These are phyloP conservation scores for Fusarium papillatum DNA, from an alignment of 2,329 filamentous ascomycete species.

Conservation along the genomic window DNA sequence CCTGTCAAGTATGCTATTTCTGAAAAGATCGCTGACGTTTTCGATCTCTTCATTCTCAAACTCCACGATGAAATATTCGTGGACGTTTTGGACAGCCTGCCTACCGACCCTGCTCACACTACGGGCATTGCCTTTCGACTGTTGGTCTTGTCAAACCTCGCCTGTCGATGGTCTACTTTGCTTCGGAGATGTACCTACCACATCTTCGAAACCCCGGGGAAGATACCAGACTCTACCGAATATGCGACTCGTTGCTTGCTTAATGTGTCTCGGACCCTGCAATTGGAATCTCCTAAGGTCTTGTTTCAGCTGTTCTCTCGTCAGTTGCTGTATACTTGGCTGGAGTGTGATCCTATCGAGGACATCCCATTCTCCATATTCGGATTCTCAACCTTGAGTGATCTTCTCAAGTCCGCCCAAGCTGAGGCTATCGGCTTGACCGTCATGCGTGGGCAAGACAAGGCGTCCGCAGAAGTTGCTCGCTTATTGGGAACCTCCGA, in stretches of 20 bases:
- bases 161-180: conserved; percentile 87
- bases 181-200: conserved; percentile 91
- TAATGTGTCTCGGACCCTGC: conserved; percentile 74
- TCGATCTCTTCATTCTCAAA: conserved; percentile 85
- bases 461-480: conserved; percentile 73
- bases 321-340: conserved; percentile 93
- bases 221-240: conserved; percentile 71
- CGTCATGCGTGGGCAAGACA: conserved; percentile 82
- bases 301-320: conserved; percentile 89
- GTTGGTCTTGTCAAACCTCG: conserved; percentile 81
- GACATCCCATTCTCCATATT: conserved; percentile 90
- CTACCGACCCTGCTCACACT: conserved; percentile 75
- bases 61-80: conserved; percentile 88
- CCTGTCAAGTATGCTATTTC: conserved; percentile 83
- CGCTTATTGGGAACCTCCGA: conserved; percentile 66
- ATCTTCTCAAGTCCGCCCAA: conserved; percentile 79
- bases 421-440: conserved; percentile 85
- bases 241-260: conserved; percentile 82
- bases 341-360: conserved; percentile 75
- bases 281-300: conserved; percentile 74
- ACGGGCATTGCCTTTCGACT: conserved; percentile 92
- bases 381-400: conserved; percentile 76
- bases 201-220: conserved; percentile 91
- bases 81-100: conserved; percentile 86
- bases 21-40: conserved; percentile 78